These are phyloP conservation scores for Boletus sensibilis DNA, from an alignment of 768 basidiomycete species.

Conservation along the genomic window DNA sequence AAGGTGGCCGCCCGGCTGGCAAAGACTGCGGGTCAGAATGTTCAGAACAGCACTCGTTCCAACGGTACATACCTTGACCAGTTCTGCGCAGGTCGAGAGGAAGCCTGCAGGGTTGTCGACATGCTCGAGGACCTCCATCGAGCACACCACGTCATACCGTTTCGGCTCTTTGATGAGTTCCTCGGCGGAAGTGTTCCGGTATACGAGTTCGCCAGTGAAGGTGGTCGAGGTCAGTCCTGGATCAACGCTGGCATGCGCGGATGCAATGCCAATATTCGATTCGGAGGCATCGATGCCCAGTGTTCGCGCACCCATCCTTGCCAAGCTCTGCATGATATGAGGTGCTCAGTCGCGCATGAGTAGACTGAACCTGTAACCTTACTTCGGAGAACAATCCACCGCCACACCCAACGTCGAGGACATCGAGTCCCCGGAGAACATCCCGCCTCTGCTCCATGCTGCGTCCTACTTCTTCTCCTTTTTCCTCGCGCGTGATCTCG, in stretches of 20 bases:
- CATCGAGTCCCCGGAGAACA: slow-evolving; percentile 61
- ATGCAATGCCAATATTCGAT: slow-evolving; percentile 84
- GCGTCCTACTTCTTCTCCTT: slow-evolving; percentile 32
- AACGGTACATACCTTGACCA: slow-evolving; percentile 71
- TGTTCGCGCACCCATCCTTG: slow-evolving; percentile 84
- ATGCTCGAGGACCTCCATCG: slow-evolving; percentile 98
- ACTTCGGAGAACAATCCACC: slow-evolving; percentile 94
- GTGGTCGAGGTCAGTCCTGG: slow-evolving; percentile 46
- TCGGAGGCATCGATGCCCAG: slow-evolving; percentile 90
- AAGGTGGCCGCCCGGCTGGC: slow-evolving; percentile 90
- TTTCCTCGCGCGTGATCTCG: slow-evolving; percentile 59
- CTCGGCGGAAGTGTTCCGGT: slow-evolving; percentile 76
- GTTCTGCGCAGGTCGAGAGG: slow-evolving; percentile 72
- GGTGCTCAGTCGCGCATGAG: not conserved
- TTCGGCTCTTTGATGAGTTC: slow-evolving; percentile 59
- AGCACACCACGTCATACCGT: slow-evolving; percentile 89
- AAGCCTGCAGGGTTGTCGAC: slow-evolving; percentile 90
- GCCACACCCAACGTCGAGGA: slow-evolving; percentile 93
- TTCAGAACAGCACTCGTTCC: not conserved
- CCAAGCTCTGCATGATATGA: slow-evolving; percentile 59
- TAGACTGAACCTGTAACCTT: slow-evolving; percentile 13
- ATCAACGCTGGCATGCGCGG: slow-evolving; percentile 77
- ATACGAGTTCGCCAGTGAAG: slow-evolving; percentile 47
- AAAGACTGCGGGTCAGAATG: slow-evolving; percentile 4
- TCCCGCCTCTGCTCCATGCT: slow-evolving; percentile 32